Base-by-base conservation (phyloP, 495 filamentous ascomycete genomes). In the Trichoderma erinaceum region DNA sequence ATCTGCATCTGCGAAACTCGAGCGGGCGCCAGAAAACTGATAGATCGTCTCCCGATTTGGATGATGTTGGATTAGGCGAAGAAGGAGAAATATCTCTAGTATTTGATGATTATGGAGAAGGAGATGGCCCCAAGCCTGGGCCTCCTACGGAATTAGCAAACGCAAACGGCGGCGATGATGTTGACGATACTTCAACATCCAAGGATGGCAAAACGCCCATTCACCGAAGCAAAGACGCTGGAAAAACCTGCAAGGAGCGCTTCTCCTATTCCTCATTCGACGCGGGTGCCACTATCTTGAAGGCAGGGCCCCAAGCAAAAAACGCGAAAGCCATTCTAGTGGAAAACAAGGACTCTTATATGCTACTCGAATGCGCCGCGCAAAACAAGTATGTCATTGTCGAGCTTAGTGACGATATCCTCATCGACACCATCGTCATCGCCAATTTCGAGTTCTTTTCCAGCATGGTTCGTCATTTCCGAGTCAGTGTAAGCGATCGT, bases 371-470 rank as follows among this genome's bases (percentile, higher is more conserved):
- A 73, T 99, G 95, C 74, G 86, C 86, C 0, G 87, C 87, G 35
- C 81, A 90, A 73, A 94, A 97, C 78, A 97, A 98, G 78, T 96
- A 96, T 77, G 83, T 98, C 66, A 91, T 97, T 70, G 85, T 99
- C 66, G 94, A 99, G 76, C 76, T 88, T 43, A 85, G 82, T 79
- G 92, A 97, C 75, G 92, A 97, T 69, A 97, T 99, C 66, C 83
- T 97, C 56, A 89, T 99, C 66, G 95, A 99, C 76, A 99, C 95
- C 4, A 83, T 99, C 41, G 95, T 97, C 1, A 84, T 99, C 23
- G 94, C 95, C 52, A 99, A 98, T 77, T 99, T 94, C 75, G 95
- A 97, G 77, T 99, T 99, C 81, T 99, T 99, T 79, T 96, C 92
- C 65, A 96, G 91, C 69, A 97, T 97, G 83, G 92, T 98, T 73